Evolutionary conservation across 2,329 filamentous ascomycete genomes (phyloP).

Genomic region (Seiridium unicorne): DNA sequence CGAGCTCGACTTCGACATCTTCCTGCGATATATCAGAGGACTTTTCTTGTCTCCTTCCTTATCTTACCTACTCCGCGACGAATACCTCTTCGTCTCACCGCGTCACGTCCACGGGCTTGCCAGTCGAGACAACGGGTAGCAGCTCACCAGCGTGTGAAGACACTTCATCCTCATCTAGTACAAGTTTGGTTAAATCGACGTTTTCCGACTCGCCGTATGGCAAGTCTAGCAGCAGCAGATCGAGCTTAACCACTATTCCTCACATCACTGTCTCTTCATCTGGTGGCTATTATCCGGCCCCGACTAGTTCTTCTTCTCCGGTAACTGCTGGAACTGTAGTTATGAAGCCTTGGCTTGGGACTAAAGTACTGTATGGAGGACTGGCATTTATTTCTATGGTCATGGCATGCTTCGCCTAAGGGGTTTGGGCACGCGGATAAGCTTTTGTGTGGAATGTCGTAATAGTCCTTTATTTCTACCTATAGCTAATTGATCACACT

Average conservation of each 20-base stretch:
- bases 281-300: neutral
- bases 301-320: neutral
- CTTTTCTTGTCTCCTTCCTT: neutral
- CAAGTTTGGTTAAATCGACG: neutral
- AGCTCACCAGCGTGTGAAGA: neutral
- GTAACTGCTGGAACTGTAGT: neutral
- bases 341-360: neutral
- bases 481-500: no score
- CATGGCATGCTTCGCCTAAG: neutral
- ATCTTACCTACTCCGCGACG: neutral
- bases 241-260: neutral
- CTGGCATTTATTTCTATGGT: neutral
- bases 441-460: no score
- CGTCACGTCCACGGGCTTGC: neutral
- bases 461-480: no score
- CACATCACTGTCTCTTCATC: neutral
- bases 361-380: neutral
- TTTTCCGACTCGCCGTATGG: neutral
- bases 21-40: neutral
- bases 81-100: neutral
- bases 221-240: neutral
- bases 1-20: neutral
- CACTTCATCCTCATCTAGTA: neutral
- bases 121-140: neutral
- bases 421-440: no score